Base-by-base conservation (phyloP, 1,284 basidiomycete genomes). In the Apiotrichum veenhuisii region DNA sequence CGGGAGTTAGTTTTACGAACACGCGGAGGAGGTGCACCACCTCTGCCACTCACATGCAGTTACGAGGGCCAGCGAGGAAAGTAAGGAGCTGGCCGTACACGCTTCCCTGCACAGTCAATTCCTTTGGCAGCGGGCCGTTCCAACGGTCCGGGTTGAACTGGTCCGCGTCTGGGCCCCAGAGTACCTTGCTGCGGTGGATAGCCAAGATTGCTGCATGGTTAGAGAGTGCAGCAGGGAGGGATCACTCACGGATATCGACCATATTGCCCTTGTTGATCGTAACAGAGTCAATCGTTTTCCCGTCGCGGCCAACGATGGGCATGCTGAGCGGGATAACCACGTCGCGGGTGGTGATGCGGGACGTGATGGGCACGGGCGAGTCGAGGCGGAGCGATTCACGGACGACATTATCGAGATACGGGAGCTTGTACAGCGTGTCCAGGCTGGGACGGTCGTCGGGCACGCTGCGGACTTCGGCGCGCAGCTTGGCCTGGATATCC, bases 141-240 rank as follows among this genome's bases (percentile, higher is more conserved):
- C 62, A 69, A 40, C 72, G 56, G 25, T 67, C 64, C 11, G 72
- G 72, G 47, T 72, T 82, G 78, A 89, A 89, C 61, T 79, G 78
- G 34, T 75, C 70, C 20, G 85, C 87, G 71, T 90, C 86, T 30
- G 79, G 75, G 5, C 89, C 88, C 83, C 87, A 91, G 47, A 88
- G 74, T 30, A 76, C 76, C 51, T 66, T 67, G 58, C 78, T 80
- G 63, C 81, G 82, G 75, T 90, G 87, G 64, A 88, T 80, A 11
- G 82, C 82, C 15, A 25, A 27, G 15, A 50, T 49, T 9, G 49
- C 54, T 50, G 43, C n/a, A 3, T 20, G 5, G 18, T 3, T 18
- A 1, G 37, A 20, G 9, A 14, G 1, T n/a, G 30, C 17, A 27
- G 12, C 1, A 10, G 2, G 4, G 14, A 64, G 55, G 63, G 2